Evolutionary conservation across 176 grass and related monocot species (phyloP).

Genomic region (Ampelocalamus luodianensis): DNA sequence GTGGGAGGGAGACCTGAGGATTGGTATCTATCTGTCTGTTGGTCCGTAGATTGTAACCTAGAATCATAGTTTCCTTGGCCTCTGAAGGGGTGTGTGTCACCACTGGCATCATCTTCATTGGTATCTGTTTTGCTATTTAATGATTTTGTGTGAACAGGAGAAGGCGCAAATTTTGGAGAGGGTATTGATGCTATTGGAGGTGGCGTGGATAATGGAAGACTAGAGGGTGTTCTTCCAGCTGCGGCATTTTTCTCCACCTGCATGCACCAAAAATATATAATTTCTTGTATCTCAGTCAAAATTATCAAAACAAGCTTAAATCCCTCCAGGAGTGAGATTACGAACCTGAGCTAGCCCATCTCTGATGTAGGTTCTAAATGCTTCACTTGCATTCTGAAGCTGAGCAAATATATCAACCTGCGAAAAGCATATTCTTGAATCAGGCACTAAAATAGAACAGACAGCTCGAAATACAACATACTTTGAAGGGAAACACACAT

Average conservation of each 20-base stretch:
- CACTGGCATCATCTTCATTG: conserved; percentile 57
- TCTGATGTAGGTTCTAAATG: conserved; percentile 99
- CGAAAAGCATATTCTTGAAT: conserved; percentile 20
- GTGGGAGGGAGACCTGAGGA: conserved; percentile 56
- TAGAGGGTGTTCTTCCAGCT: conserved; percentile 84
- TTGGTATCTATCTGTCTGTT: conserved; percentile 64
- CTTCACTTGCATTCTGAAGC: conserved; percentile 99
- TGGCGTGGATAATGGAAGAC: conserved; percentile 86
- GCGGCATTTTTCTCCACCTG: conserved; percentile 96
- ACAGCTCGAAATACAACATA: background rate
- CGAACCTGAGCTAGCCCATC: conserved; percentile 90
- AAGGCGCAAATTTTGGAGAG: conserved; percentile 90
- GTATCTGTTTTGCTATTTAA: conserved; percentile 53
- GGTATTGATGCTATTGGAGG: conserved; percentile 88
- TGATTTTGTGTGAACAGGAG: conserved; percentile 87
- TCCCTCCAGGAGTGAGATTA: background rate
- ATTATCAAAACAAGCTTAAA: background rate
- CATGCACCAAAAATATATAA: conserved; percentile 36
- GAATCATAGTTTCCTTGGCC: conserved; percentile 52
- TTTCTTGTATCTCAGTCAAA: background rate
- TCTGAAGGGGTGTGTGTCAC: conserved; percentile 52
- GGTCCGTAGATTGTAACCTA: conserved; percentile 57
- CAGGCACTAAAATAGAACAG: conserved; percentile 6
- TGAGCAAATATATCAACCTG: conserved; percentile 99
- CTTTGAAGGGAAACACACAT: background rate